phyloP scores from a whole-genome alignment of 1,139 yeast species.

The Diutina mesorugosa region DNA sequence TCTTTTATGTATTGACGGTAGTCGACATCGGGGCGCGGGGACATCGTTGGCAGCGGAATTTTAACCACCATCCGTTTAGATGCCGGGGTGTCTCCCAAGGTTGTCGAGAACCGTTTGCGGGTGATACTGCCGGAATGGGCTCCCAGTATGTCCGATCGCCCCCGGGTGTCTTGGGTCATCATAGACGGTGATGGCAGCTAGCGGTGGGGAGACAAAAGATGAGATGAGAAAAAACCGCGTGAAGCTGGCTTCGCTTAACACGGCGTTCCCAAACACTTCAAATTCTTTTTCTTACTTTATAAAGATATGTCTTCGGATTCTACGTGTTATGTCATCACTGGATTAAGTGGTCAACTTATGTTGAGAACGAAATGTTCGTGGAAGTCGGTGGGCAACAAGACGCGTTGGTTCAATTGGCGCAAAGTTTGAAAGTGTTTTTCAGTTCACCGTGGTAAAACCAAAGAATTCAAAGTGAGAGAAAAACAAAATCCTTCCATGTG shows the following conservation, averaged over 20 bases:
- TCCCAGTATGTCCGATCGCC: not conserved
- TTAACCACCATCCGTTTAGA: not conserved
- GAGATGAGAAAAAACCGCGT: constrained; percentile 2
- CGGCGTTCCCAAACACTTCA: not conserved
- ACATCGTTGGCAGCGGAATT: not conserved
- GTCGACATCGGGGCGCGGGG: not conserved
- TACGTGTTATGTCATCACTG: too few relatives aligned
- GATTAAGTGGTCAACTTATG: not conserved
- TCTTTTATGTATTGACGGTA: not conserved
- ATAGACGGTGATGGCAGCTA: not conserved
- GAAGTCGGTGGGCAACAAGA: not conserved
- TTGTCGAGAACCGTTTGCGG: not conserved
- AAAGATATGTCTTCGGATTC: not conserved
- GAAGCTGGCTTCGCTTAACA: not conserved
- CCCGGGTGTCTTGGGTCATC: not conserved
- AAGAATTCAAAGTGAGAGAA: too few relatives aligned
- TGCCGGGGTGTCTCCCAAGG: not conserved
- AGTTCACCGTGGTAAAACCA: not conserved
- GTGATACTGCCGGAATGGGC: not conserved
- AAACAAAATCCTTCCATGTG: too few relatives aligned
- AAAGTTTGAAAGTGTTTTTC: not conserved
- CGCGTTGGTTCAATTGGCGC: not conserved
- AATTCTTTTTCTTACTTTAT: not conserved
- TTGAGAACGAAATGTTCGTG: not conserved
- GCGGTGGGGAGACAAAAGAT: not conserved